Conservation (phyloP, 352 stramenopile species). For the Elongisporangium undulatum region DNA sequence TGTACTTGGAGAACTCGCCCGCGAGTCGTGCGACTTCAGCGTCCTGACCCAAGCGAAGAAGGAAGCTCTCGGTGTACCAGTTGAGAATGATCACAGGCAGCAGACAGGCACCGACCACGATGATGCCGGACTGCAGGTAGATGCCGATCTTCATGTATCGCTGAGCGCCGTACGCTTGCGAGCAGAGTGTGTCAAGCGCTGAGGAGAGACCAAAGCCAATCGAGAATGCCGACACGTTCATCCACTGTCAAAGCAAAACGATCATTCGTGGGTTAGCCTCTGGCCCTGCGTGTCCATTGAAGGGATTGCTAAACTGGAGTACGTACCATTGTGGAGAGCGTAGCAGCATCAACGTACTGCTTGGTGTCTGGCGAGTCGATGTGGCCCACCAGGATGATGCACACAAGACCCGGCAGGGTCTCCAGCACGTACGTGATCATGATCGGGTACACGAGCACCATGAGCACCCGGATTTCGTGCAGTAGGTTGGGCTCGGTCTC, state of each 20-base stretch:
- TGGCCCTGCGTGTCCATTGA: neutral
- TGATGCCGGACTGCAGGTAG: slow-evolving; percentile 63
- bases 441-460: slow-evolving; percentile 41
- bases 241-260: slow-evolving; percentile 27
- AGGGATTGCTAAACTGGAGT: no score
- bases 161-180: slow-evolving; percentile 62
- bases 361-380: slow-evolving; percentile 55
- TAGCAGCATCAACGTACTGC: slow-evolving; percentile 53
- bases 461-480: slow-evolving; percentile 39
- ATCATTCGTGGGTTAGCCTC: neutral
- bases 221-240: slow-evolving; percentile 66
- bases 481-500: slow-evolving; percentile 33
- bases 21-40: slow-evolving; percentile 34
- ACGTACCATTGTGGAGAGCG: slow-evolving; percentile 47
- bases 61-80: slow-evolving; percentile 52
- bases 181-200: slow-evolving; percentile 78
- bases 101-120: slow-evolving; percentile 57
- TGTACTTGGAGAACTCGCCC: slow-evolving; percentile 43
- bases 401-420: slow-evolving; percentile 50
- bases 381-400: slow-evolving; percentile 57
- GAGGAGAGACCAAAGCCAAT: slow-evolving; percentile 71
- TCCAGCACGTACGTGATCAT: slow-evolving; percentile 50
- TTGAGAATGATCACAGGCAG: slow-evolving; percentile 56
- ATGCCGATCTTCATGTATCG: slow-evolving; percentile 59
- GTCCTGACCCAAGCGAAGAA: slow-evolving; percentile 45